Percentiles rank a stretch among this genome's conserved stretches.
Conservation (phyloP, 2,329 filamentous ascomycete species). For the Beauveria asiatica region DNA sequence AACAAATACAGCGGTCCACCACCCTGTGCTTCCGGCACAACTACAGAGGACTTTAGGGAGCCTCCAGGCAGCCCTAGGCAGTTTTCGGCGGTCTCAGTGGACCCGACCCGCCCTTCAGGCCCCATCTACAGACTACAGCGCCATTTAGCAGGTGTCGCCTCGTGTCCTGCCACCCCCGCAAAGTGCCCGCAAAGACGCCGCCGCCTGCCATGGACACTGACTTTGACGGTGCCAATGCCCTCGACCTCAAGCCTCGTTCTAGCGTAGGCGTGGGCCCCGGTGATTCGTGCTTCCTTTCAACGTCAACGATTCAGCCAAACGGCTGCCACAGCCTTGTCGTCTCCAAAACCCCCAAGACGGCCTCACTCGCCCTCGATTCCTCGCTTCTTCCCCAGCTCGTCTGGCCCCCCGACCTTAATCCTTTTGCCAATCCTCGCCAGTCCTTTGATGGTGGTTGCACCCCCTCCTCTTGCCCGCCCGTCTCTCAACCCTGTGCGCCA, state of each 20-base stretch:
- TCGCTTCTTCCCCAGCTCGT: not conserved
- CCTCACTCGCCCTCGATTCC: not conserved
- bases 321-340: conserved; percentile 3
- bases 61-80: not conserved
- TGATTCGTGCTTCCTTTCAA: conserved; percentile 5
- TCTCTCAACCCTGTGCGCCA: not conserved
- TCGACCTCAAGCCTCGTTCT: not conserved
- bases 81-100: not conserved
- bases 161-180: not conserved
- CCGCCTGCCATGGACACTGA: conserved; percentile 2
- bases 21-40: not conserved
- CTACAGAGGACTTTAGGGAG: not conserved
- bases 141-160: not conserved
- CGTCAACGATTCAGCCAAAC: conserved; percentile 4
- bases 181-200: not conserved
- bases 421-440: conserved; percentile 4
- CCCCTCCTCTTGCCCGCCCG: not conserved
- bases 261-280: not conserved
- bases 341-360: not conserved
- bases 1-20: not conserved
- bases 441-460: not conserved
- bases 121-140: not conserved
- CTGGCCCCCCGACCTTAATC: conserved; percentile 6
- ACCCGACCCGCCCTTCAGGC: not conserved
- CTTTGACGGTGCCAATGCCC: not conserved